Percentiles rank a stretch among this genome's conserved stretches.
Evolutionary conservation across 805 yeast genomes (phyloP).

Genomic region (Kuraishia piskuri): DNA sequence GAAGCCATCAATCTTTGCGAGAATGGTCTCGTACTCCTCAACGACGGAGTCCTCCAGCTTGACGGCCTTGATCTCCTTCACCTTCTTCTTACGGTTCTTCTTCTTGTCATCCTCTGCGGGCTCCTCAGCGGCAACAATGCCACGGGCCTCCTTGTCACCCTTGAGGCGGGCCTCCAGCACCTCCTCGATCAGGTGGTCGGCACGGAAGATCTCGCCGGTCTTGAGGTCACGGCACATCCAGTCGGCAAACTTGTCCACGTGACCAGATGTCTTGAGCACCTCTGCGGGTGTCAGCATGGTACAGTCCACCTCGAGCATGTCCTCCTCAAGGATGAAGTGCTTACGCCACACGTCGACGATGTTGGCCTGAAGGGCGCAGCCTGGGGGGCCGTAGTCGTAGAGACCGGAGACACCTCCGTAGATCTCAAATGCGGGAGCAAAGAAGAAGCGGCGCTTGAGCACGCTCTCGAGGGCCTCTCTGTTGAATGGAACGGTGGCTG

Average conservation of each 20-base stretch:
- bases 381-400: constrained; percentile 99
- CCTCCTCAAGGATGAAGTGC: constrained; percentile 95
- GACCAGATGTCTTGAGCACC: constrained; percentile 97
- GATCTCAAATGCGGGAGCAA: constrained; percentile 94
- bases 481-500: constrained; percentile 39
- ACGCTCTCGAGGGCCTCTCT: constrained; percentile 89
- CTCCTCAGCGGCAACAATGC: constrained; percentile 55
- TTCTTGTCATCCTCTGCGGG: constrained; percentile 65
- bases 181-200: constrained; percentile 97
- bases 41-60: constrained; percentile 78
- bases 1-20: constrained; percentile 93
- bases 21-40: constrained; percentile 72
- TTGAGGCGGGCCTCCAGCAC: constrained; percentile 92
- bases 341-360: constrained; percentile 94
- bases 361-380: constrained; percentile 97
- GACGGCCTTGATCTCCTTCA: constrained; percentile 84
- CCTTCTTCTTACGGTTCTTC: constrained; percentile 92
- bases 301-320: constrained; percentile 97
- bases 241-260: constrained; percentile 97
- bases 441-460: constrained; percentile 91
- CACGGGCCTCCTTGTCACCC: constrained; percentile 97
- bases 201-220: constrained; percentile 97
- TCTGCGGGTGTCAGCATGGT: constrained; percentile 98
- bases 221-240: constrained; percentile 97
- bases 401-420: constrained; percentile 98